Percentiles rank a stretch among this genome's conserved stretches.
phyloP scores from a whole-genome alignment of 768 basidiomycete genomes.

The Russula olivacea region DNA sequence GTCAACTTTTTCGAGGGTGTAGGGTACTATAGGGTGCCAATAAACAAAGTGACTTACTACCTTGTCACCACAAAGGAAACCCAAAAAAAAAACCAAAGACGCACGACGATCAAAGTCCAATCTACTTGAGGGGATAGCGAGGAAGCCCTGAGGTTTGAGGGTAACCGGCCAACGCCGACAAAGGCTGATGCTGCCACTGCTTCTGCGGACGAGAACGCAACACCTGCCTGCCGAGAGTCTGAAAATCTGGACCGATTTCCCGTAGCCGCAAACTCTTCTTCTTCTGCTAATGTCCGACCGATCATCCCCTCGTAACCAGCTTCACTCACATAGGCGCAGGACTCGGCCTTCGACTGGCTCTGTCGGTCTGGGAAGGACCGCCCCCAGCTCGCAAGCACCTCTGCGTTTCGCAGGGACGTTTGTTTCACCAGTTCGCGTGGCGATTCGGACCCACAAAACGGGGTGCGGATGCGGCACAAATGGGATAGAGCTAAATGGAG shows the following conservation, averaged over 20 bases:
- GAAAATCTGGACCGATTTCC: slow-evolving; percentile 6
- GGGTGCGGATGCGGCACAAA: neutral
- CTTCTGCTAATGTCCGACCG: slow-evolving; percentile 22
- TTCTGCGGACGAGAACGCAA: slow-evolving; percentile 6
- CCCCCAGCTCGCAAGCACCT: neutral
- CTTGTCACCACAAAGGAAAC: neutral
- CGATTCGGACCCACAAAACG: neutral
- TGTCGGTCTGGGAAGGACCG: neutral
- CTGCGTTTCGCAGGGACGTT: neutral
- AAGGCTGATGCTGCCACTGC: neutral
- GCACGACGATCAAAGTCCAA: slow-evolving; percentile 4
- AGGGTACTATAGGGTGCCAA: slow-evolving; percentile 9
- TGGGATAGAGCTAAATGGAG: neutral
- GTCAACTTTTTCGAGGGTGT: slow-evolving; percentile 15
- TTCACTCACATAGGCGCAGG: slow-evolving; percentile 4
- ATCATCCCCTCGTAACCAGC: slow-evolving; percentile 20
- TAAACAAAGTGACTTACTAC: slow-evolving; percentile 13
- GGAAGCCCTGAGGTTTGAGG: neutral
- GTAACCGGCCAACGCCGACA: slow-evolving; percentile 1
- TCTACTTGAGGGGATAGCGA: too few species aligned
- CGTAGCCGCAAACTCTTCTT: neutral
- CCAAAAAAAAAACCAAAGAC: neutral
- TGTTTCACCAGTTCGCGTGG: neutral
- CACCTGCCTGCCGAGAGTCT: neutral
- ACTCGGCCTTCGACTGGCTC: neutral